Percentiles rank a stretch among this genome's conserved stretches.
Evolutionary conservation across 352 stramenopile species (phyloP).

Genomic region (Pythium plurisporium): DNA sequence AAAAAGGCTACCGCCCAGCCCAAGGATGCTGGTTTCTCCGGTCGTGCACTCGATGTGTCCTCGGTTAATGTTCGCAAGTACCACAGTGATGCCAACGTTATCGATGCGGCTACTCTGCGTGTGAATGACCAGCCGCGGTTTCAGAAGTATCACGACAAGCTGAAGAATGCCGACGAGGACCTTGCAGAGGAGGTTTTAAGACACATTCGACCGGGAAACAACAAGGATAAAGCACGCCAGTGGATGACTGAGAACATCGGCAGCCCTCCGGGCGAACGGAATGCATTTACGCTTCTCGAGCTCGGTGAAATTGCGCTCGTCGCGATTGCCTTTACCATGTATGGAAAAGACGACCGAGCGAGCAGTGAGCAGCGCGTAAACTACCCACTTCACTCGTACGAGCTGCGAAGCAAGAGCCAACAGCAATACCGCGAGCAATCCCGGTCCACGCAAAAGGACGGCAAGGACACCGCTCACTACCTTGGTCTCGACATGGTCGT

Average conservation of each 20-base stretch:
- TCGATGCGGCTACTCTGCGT: background rate
- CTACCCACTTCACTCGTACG: background rate
- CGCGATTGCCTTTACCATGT: constrained; percentile 1
- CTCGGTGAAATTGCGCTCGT: background rate
- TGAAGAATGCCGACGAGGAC: constrained; percentile 1
- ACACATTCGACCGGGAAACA: background rate
- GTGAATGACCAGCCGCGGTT: constrained; percentile 1
- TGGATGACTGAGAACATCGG: constrained; percentile 11
- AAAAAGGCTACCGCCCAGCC: too few relatives aligned
- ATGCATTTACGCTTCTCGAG: background rate
- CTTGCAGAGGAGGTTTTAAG: background rate
- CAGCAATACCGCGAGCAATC: constrained; percentile 1
- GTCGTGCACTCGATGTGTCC: background rate
- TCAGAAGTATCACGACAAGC: background rate
- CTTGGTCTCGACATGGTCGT: constrained; percentile 4
- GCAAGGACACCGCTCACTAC: constrained; percentile 10
- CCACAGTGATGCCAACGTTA: background rate
- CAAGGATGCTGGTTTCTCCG: background rate
- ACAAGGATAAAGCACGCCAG: background rate
- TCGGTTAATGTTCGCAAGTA: background rate
- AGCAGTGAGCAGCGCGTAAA: background rate
- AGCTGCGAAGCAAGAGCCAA: background rate
- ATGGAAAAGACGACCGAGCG: background rate
- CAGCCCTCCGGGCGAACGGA: background rate
- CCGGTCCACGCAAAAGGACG: background rate